phyloP scores from a whole-genome alignment of 257 asterid species.

The Rauvolfia tetraphylla region DNA sequence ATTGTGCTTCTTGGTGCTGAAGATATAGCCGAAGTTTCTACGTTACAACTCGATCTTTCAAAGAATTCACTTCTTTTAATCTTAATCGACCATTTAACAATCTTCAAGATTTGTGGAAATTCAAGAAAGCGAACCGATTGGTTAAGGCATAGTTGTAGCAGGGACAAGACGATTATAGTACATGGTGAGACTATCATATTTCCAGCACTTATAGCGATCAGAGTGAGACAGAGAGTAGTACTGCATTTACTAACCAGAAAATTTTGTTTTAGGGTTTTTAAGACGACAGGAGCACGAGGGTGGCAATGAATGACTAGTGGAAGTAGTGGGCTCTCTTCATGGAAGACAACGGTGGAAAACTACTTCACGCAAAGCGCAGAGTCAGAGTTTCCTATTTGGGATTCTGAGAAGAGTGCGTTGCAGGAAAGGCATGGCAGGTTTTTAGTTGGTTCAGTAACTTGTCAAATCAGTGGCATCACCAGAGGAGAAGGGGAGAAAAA shows the following conservation, averaged over 20 bases:
- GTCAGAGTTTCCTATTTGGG: constrained; percentile 25
- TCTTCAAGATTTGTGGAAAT: background rate
- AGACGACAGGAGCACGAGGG: background rate
- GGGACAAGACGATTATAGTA: background rate
- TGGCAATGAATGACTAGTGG: constrained; percentile 5
- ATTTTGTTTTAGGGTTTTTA: background rate
- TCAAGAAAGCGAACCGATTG: background rate
- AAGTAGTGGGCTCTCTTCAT: constrained; percentile 1
- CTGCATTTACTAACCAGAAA: background rate
- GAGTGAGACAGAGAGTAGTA: background rate
- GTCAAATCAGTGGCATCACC: constrained; percentile 60
- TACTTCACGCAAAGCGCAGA: constrained; percentile 8
- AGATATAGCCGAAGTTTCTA: background rate
- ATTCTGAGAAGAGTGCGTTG: constrained; percentile 26
- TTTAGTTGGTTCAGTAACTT: constrained; percentile 46
- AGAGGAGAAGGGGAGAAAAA: background rate
- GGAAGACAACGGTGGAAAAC: background rate
- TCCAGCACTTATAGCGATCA: constrained; percentile 6
- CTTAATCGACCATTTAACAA: background rate
- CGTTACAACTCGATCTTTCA: too few species aligned
- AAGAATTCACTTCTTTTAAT: background rate
- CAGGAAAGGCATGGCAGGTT: constrained; percentile 30
- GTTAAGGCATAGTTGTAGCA: background rate
- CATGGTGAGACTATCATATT: constrained; percentile 9
- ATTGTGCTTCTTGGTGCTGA: background rate